Base-by-base conservation (phyloP, 2,329 filamentous ascomycete species). In the Alternaria consortialis region DNA sequence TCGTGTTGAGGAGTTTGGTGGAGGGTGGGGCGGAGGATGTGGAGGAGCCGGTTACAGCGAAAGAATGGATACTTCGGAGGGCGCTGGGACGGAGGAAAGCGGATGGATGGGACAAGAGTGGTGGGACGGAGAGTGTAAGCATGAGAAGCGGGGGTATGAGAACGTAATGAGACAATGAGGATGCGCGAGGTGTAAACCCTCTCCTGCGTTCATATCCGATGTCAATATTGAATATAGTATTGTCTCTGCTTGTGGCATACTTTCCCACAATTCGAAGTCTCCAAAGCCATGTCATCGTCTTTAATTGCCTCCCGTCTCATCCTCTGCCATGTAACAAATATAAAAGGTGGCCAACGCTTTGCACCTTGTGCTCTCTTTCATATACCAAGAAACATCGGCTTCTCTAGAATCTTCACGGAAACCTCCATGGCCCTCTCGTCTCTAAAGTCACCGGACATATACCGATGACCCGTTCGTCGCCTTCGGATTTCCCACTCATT, bases 1-100 rank as follows among this genome's bases (percentile, higher is more conserved):
- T 76, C 17, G 32, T 65, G 47, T 48, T 76, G 62, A 60, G 51
- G 58, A 62, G 62, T 37, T 58, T 82, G 58, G 69, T 78, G 15
- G 75, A 71, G 40, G 66, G 68, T 11, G 66, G 54, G 74, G 13
- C 1, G 7, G 64, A 52, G 17, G 50, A 48, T 27, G 70, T 63
- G 17, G 74, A 70, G 56, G 77, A 78, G 34, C 70, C 67, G 20
- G 76, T 80, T 32, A 79, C 71, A 1, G 72, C 80, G 12, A 80
- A 80, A 64, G 80, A 82, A 60, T 83, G 80, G 80, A 80, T 81
- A 60, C 53, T 80, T 56, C 74, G 78, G 53, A 66, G 80, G 42
- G 77, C 75, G 54, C 68, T 83, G 66, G 78, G 78, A 29, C 32
- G 25, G 66, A 59, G 32, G 52, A 56, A 29, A 56, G 65, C 23